phyloP scores from a whole-genome alignment of 2,329 filamentous ascomycete species.

The Ceratocystis albifundus region DNA sequence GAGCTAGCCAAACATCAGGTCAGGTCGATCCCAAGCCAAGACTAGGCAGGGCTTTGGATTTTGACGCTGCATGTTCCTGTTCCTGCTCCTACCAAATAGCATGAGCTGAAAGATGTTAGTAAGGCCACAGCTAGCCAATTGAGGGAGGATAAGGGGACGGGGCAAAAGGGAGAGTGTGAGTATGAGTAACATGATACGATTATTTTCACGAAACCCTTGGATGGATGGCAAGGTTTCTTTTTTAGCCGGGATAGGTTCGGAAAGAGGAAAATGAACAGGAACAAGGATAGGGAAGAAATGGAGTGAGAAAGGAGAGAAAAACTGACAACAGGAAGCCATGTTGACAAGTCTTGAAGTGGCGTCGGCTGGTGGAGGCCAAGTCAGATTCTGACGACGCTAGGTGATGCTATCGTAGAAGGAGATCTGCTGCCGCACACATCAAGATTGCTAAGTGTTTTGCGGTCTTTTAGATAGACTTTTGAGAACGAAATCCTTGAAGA shows the following conservation, averaged over 20 bases:
- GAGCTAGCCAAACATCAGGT: background rate
- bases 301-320: background rate
- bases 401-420: background rate
- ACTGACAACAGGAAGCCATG: background rate
- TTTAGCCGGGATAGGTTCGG: background rate
- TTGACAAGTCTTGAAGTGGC: background rate
- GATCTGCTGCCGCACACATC: background rate
- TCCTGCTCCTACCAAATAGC: background rate
- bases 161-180: background rate
- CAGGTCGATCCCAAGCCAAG: background rate
- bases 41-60: background rate
- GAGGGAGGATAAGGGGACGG: background rate
- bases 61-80: slow-evolving; percentile 1
- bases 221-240: background rate
- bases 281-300: no score
- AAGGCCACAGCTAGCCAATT: background rate
- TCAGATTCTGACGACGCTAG: background rate
- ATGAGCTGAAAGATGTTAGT: slow-evolving; percentile 5
- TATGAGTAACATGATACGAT: slow-evolving; percentile 1
- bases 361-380: background rate
- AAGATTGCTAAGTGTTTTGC: background rate
- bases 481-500: background rate
- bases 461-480: background rate
- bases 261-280: background rate
- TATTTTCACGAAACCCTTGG: background rate